Evolutionary conservation across 192 early-diverging fungal genomes (phyloP).

Genomic region (Coemansia sp.): DNA sequence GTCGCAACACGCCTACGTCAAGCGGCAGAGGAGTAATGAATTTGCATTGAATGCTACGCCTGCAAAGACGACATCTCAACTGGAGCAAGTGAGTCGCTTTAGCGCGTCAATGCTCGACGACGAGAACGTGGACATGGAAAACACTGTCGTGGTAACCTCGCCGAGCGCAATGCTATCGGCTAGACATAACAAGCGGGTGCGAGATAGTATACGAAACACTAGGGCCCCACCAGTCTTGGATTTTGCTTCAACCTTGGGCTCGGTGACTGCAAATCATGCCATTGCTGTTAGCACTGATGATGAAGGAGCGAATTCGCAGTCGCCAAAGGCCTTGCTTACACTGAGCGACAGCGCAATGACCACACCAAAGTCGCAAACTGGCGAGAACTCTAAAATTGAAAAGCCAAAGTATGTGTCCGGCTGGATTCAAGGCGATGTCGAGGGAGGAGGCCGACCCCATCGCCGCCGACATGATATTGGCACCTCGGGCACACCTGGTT

Average conservation of each 20-base stretch:
- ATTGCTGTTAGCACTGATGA: neutral
- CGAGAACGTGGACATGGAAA: conserved; percentile 30
- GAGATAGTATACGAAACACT: conserved; percentile 2
- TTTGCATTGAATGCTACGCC: neutral
- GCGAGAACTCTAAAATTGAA: conserved; percentile 11
- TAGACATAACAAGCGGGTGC: conserved; percentile 29
- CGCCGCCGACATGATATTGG: conserved; percentile 31
- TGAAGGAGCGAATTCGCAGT: neutral
- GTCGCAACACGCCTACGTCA: conserved; percentile 31
- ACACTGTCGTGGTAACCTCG: conserved; percentile 23
- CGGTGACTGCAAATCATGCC: neutral
- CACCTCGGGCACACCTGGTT: conserved; percentile 20
- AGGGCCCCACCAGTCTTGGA: conserved; percentile 24
- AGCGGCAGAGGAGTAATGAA: conserved; percentile 27
- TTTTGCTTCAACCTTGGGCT: conserved; percentile 1
- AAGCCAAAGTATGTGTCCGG: conserved; percentile 27
- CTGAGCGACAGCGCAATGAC: conserved; percentile 17
- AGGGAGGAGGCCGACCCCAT: conserved; percentile 48
- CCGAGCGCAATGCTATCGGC: conserved; percentile 46
- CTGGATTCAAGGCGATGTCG: conserved; percentile 39
- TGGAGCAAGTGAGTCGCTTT: neutral
- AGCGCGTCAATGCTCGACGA: conserved; percentile 12
- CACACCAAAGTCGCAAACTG: conserved; percentile 38
- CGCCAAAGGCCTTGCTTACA: neutral
- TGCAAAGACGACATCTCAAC: neutral